Evolutionary conservation across 495 filamentous ascomycete genomes (phyloP).

Genomic region (Penicillium samsonianum): DNA sequence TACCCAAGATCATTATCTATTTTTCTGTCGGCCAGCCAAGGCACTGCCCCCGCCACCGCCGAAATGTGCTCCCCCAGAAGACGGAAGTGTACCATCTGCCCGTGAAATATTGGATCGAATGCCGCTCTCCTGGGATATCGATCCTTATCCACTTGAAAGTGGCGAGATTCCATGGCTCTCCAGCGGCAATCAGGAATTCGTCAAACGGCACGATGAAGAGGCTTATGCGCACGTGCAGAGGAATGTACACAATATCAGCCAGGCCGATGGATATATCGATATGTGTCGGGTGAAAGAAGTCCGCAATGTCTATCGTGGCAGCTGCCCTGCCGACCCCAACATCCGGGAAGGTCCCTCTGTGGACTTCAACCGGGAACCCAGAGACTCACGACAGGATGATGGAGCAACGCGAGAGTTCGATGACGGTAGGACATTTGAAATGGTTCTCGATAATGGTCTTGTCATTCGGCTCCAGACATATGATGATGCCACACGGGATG

Average conservation of each 20-base stretch:
- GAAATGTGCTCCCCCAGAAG: slow-evolving; percentile 36
- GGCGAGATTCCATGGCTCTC: slow-evolving; percentile 61
- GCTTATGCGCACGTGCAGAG: slow-evolving; percentile 64
- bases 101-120: slow-evolving; percentile 58
- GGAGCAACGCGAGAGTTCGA: slow-evolving; percentile 54
- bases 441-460: slow-evolving; percentile 63
- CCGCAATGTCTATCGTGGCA: slow-evolving; percentile 53
- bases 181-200: slow-evolving; percentile 42
- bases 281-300: slow-evolving; percentile 59
- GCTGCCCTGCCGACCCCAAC: slow-evolving; percentile 51
- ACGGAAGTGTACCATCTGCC: slow-evolving; percentile 51
- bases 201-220: slow-evolving; percentile 56
- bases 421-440: slow-evolving; percentile 63
- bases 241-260: slow-evolving; percentile 58
- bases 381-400: slow-evolving; percentile 52
- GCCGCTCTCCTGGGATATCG: slow-evolving; percentile 63
- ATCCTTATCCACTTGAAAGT: slow-evolving; percentile 60
- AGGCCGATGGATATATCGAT: slow-evolving; percentile 69
- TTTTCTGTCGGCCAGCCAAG: slow-evolving; percentile 67
- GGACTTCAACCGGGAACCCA: slow-evolving; percentile 49
- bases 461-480: slow-evolving; percentile 68
- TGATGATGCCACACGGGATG: slow-evolving; percentile 55
- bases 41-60: slow-evolving; percentile 68
- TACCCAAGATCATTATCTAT: slow-evolving; percentile 66
- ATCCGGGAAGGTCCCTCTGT: slow-evolving; percentile 51